A percentile compares a stretch with the other conserved stretches of the same genome.
Conservation (phyloP, 345 rosid species). For the Corchorus capsularis region DNA sequence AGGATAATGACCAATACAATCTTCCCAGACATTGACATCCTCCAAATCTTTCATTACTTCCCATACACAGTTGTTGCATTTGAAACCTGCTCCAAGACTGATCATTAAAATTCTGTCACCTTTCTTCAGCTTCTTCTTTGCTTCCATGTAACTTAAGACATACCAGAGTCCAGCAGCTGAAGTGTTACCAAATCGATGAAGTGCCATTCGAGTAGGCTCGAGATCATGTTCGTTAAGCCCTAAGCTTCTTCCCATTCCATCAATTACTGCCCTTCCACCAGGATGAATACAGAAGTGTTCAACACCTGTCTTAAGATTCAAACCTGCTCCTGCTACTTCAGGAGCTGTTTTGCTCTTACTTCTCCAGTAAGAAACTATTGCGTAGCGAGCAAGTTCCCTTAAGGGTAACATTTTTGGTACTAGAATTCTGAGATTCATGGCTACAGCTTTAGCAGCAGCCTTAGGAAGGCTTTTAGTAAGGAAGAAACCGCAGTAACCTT, state of each 20-base stretch:
- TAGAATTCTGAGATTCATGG: constrained; percentile 48
- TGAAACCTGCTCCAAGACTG: constrained; percentile 67
- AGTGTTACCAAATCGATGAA: constrained; percentile 85
- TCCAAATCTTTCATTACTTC: constrained; percentile 51
- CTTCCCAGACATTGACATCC: constrained; percentile 59
- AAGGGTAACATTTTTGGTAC: constrained; percentile 62
- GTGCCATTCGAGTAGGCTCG: constrained; percentile 84
- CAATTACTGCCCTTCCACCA: constrained; percentile 86
- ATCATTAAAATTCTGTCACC: constrained; percentile 56
- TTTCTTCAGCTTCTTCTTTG: too few relatives aligned
- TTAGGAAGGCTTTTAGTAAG: constrained; percentile 52
- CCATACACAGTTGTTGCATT: constrained; percentile 68
- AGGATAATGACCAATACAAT: constrained; percentile 43
- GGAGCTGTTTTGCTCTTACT: constrained; percentile 21
- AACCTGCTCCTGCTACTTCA: constrained; percentile 27
- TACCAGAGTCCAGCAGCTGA: constrained; percentile 90
- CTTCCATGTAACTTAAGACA: constrained; percentile 40
- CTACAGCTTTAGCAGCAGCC: constrained; percentile 61
- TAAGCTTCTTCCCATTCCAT: constrained; percentile 60
- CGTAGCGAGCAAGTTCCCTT: constrained; percentile 43
- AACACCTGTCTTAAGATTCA: constrained; percentile 66
- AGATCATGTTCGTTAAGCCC: constrained; percentile 59
- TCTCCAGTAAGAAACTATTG: constrained; percentile 21
- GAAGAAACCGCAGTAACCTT: constrained; percentile 51
- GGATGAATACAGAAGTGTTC: constrained; percentile 89